Percentiles rank a stretch among this genome's conserved stretches.
These are phyloP conservation scores for Mycothermus thermophilus DNA, from an alignment of 495 filamentous ascomycete species.

Conservation along the genomic window DNA sequence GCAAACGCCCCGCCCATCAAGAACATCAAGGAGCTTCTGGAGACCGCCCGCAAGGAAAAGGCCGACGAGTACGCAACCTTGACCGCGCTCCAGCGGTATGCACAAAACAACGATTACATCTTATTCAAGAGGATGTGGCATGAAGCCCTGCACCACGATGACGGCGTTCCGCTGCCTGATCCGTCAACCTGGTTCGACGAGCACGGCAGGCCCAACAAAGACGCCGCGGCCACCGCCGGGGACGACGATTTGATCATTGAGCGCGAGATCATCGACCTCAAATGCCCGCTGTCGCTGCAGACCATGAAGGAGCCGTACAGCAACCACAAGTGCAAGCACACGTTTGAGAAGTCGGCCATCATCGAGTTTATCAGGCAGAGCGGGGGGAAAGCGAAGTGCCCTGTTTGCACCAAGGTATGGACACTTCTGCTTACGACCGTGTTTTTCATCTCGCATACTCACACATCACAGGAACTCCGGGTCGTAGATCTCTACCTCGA, in stretches of 20 bases:
- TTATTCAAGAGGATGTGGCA: constrained; percentile 66
- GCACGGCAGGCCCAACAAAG: constrained; percentile 30
- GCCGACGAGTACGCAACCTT: constrained; percentile 24
- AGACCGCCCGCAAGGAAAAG: constrained; percentile 22
- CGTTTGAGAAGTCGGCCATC: constrained; percentile 66
- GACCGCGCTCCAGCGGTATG: constrained; percentile 43
- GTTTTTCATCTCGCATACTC: constrained; percentile 4
- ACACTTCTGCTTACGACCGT: neutral
- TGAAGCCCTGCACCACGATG: constrained; percentile 53
- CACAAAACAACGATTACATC: constrained; percentile 63
- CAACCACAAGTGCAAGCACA: constrained; percentile 68
- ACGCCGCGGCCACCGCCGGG: constrained; percentile 23
- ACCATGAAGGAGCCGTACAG: constrained; percentile 59
- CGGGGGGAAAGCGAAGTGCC: constrained; percentile 22
- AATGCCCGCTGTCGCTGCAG: constrained; percentile 68
- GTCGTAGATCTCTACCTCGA: constrained; percentile 28
- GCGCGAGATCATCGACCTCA: constrained; percentile 53
- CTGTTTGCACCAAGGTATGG: constrained; percentile 31
- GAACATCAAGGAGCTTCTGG: constrained; percentile 22
- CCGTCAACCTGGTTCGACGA: constrained; percentile 58
- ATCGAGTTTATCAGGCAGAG: constrained; percentile 42
- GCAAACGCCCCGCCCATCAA: constrained; percentile 8
- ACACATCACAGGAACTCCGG: constrained; percentile 18
- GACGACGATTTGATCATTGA: constrained; percentile 69
- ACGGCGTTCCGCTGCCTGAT: constrained; percentile 52